Base-by-base conservation (phyloP, 768 basidiomycete genomes). In the Vararia minispora region DNA sequence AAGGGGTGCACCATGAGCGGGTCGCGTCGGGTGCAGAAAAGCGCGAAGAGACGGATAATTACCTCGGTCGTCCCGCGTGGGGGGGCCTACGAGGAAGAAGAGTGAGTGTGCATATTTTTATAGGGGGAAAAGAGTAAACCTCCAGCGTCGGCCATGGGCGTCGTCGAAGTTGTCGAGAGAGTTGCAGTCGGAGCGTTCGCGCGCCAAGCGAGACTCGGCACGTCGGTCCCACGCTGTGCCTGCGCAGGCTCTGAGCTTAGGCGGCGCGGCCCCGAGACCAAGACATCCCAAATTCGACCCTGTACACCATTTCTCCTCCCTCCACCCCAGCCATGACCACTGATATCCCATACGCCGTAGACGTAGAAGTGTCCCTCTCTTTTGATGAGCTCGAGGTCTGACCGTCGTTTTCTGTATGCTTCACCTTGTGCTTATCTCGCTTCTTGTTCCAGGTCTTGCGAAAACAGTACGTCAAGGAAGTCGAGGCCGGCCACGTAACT, bases 271-370 rank as follows among this genome's bases (percentile, higher is more conserved):
- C n/a, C n/a, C n/a, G n/a, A n/a, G n/a, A n/a, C n/a, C n/a, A n/a
- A n/a, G n/a, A n/a, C n/a, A n/a, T n/a, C n/a, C n/a, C n/a, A n/a
- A n/a, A n/a, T n/a, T n/a, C n/a, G n/a, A n/a, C n/a, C n/a, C n/a
- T n/a, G n/a, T n/a, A n/a, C n/a, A n/a, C n/a, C n/a, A n/a, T n/a
- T n/a, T n/a, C n/a, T n/a, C n/a, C n/a, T n/a, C 17, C 23, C 28
- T 36, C 8, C 37, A 31, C 35, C 23, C 22, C 22, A 38, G 40
- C 30, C 33, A 78, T 81, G 76, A 56, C 77, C 26, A 85, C 85
- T 37, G 89, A 95, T 52, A 70, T 95, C 13, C 92, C 92, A 27
- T 95, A 95, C 59, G 92, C 92, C 36, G 92, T 90, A 12, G 92
- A 97, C 56, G 92, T 90, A 3, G 79, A 94, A 56, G 72, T 86